Evolutionary conservation across 192 early-diverging fungal genomes (phyloP).

Genomic region (Geranomyces variabilis): DNA sequence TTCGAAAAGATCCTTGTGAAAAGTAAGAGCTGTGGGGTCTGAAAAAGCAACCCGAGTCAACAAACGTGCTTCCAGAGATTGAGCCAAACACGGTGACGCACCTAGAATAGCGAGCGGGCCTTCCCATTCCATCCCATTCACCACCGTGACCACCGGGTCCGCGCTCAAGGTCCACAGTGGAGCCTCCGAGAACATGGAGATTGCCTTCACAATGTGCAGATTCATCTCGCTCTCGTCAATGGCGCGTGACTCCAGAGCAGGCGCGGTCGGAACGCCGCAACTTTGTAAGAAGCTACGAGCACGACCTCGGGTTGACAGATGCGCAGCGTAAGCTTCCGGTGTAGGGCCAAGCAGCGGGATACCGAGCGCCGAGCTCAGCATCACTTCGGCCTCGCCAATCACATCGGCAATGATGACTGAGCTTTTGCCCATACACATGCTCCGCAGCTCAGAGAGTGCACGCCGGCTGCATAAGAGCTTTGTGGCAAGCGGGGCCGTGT

Average conservation of each 20-base stretch:
- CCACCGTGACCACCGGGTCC: slow-evolving; percentile 2
- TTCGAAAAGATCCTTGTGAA: slow-evolving; percentile 22
- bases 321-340: slow-evolving; percentile 24
- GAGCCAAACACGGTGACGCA: background rate
- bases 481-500: slow-evolving; percentile 13
- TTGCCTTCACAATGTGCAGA: slow-evolving; percentile 24
- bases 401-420: slow-evolving; percentile 23
- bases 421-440: slow-evolving; percentile 22
- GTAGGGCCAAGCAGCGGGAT: slow-evolving; percentile 33
- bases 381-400: slow-evolving; percentile 31
- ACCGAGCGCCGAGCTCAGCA: slow-evolving; percentile 21
- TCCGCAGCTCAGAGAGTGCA: slow-evolving; percentile 15
- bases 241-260: slow-evolving; percentile 18
- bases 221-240: slow-evolving; percentile 20
- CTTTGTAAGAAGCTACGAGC: slow-evolving; percentile 19
- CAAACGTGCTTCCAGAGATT: background rate
- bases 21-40: slow-evolving; percentile 17
- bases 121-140: slow-evolving; percentile 3
- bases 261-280: slow-evolving; percentile 16
- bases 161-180: slow-evolving; percentile 12
- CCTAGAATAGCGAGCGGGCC: slow-evolving; percentile 30
- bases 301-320: slow-evolving; percentile 14
- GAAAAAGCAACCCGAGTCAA: background rate
- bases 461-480: slow-evolving; percentile 25
- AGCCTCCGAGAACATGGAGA: slow-evolving; percentile 27